A percentile compares a stretch with the other conserved stretches of the same genome.
phyloP scores from a whole-genome alignment of 139 green algal genomes.

The Mychonastes homosphaera region DNA sequence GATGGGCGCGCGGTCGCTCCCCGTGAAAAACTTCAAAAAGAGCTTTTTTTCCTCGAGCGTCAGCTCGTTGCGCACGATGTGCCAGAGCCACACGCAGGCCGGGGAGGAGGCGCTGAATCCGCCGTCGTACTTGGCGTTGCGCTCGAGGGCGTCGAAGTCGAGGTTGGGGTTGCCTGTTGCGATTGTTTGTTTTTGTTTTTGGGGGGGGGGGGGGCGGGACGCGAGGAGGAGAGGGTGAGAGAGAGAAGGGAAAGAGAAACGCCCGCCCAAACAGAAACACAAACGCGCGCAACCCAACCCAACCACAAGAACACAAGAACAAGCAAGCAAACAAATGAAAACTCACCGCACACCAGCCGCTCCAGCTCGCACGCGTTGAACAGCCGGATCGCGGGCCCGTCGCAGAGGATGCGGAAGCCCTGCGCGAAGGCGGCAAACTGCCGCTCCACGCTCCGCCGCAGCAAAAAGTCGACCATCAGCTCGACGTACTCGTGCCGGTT shows the following conservation, averaged over 20 bases:
- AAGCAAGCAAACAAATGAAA: too few species aligned
- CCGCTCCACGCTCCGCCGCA: slow-evolving; percentile 38
- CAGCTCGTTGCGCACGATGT: slow-evolving; percentile 34
- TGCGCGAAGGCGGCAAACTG: slow-evolving; percentile 76
- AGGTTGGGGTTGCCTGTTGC: slow-evolving; percentile 65
- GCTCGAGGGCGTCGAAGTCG: slow-evolving; percentile 77
- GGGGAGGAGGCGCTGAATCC: slow-evolving; percentile 47
- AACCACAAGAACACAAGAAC: too few species aligned
- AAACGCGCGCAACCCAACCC: too few species aligned
- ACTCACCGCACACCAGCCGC: too few species aligned
- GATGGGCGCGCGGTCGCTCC: slow-evolving; percentile 62
- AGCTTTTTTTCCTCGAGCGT: slow-evolving; percentile 31
- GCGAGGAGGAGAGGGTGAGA: too few species aligned
- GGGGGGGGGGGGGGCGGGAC: too few species aligned
- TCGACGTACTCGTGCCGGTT: slow-evolving; percentile 79
- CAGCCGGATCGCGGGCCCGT: slow-evolving; percentile 72
- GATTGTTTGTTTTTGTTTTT: background rate
- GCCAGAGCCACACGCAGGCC: slow-evolving; percentile 72
- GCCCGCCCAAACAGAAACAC: too few species aligned
- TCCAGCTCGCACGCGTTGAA: slow-evolving; percentile 82
- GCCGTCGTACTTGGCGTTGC: slow-evolving; percentile 75
- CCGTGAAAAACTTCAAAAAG: slow-evolving; percentile 94
- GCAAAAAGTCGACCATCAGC: slow-evolving; percentile 61
- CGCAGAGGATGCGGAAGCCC: slow-evolving; percentile 77
- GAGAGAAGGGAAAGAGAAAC: too few species aligned